These are phyloP conservation scores for Pythium utonaiense DNA, from an alignment of 352 stramenopile species.

Conservation along the genomic window DNA sequence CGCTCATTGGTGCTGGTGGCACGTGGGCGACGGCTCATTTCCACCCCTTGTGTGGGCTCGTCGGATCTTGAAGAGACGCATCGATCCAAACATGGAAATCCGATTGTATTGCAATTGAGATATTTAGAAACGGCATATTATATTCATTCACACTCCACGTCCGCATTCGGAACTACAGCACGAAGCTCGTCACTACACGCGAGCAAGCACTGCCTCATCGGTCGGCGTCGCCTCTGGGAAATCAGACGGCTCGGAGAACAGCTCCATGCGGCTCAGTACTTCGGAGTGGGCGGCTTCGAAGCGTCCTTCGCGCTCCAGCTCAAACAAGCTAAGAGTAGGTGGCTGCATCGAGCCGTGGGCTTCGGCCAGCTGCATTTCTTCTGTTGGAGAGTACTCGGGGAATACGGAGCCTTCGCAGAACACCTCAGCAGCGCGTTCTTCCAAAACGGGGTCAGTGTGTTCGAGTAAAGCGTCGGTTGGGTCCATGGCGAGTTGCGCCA, in stretches of 20 bases:
- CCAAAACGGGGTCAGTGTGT: slow-evolving; percentile 31
- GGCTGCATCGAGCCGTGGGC: slow-evolving; percentile 24
- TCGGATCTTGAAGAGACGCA: background rate
- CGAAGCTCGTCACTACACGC: background rate
- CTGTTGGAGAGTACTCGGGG: slow-evolving; percentile 52
- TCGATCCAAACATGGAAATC: background rate
- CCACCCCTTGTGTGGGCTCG: background rate
- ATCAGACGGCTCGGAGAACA: slow-evolving; percentile 63
- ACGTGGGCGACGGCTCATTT: background rate
- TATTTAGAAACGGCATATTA: background rate
- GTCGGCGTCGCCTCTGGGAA: slow-evolving; percentile 51
- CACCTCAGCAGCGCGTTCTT: slow-evolving; percentile 41
- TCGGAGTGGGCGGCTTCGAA: slow-evolving; percentile 31
- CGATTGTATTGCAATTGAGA: background rate
- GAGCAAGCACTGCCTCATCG: slow-evolving; percentile 50
- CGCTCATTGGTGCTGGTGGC: background rate
- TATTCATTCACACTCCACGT: background rate
- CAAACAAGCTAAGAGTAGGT: background rate
- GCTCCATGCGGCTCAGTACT: slow-evolving; percentile 35
- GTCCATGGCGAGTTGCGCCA: slow-evolving; percentile 13
- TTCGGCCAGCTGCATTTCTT: slow-evolving; percentile 48
- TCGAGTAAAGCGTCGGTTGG: slow-evolving; percentile 13
- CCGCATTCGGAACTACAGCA: background rate
- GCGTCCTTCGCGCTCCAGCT: slow-evolving; percentile 21
- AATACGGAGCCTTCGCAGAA: slow-evolving; percentile 70